A percentile compares a stretch with the other conserved stretches of the same genome.
Evolutionary conservation across 805 yeast species (phyloP).

Genomic region (baker's yeast (Saccharomyces cerevisiae)): DNA sequence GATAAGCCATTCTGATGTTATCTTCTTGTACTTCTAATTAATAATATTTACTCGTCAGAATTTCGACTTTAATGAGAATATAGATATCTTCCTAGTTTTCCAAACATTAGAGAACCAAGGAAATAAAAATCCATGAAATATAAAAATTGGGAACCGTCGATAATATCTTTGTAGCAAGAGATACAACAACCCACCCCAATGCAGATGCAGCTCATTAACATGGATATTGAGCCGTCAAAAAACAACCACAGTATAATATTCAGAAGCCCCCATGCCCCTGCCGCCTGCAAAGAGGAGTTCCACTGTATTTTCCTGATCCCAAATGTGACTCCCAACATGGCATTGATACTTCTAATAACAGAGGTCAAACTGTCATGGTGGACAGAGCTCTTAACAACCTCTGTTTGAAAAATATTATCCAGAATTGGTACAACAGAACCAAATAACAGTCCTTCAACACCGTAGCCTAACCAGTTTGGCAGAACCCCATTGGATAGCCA

Average conservation of each 20-base stretch:
- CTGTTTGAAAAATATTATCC: constrained; percentile 20
- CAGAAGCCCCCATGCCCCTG: constrained; percentile 49
- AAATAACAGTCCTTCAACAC: constrained; percentile 50
- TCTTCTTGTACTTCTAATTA: too few relatives aligned
- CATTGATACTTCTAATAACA: constrained; percentile 33
- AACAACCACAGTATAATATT: constrained; percentile 57
- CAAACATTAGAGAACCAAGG: constrained; percentile 54
- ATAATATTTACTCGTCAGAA: background rate
- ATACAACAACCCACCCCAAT: constrained; percentile 17
- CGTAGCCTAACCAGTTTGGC: constrained; percentile 28
- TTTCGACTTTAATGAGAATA: constrained; percentile 17
- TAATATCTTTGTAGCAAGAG: constrained; percentile 15
- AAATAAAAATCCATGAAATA: constrained; percentile 44
- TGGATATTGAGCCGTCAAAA: constrained; percentile 48
- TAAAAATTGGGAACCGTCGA: constrained; percentile 12
- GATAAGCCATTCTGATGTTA: too few relatives aligned
- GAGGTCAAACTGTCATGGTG: constrained; percentile 11
- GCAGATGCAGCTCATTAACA: constrained; percentile 34
- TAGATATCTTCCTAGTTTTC: constrained; percentile 53
- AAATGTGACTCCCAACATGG: constrained; percentile 62
- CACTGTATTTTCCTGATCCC: constrained; percentile 65
- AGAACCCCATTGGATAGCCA: constrained; percentile 10
- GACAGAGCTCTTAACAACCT: constrained; percentile 8
- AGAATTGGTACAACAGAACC: constrained; percentile 45
- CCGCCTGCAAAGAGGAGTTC: constrained; percentile 57